Evolutionary conservation across 2,329 filamentous ascomycete genomes (phyloP).

Genomic region (Sclerotinia subarctica): DNA sequence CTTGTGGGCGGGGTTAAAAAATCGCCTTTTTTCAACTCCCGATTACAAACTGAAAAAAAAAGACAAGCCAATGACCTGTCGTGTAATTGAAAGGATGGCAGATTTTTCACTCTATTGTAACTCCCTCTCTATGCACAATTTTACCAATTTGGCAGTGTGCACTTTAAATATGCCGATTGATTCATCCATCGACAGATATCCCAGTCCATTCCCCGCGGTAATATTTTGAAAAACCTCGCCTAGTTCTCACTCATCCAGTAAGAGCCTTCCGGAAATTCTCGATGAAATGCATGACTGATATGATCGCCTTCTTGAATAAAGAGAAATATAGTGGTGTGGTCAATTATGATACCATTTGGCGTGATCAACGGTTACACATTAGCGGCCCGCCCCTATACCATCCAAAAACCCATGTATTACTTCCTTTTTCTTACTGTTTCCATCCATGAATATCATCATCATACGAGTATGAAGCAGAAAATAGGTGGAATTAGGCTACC

Average conservation of each 20-base stretch:
- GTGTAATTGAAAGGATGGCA: conserved; percentile 13
- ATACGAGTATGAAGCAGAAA: background rate
- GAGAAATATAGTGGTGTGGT: background rate
- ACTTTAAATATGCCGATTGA: background rate
- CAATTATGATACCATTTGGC: conserved; percentile 14
- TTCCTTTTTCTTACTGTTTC: background rate
- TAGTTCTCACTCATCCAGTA: background rate
- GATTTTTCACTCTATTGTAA: conserved; percentile 16
- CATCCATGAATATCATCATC: background rate
- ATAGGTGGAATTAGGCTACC: background rate
- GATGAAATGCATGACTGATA: conserved; percentile 8
- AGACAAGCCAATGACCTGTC: conserved; percentile 1
- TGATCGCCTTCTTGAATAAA: background rate
- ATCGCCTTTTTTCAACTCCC: background rate
- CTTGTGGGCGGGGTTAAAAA: conserved; percentile 2
- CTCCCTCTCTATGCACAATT: conserved; percentile 11
- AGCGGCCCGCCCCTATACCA: background rate
- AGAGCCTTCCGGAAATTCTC: background rate
- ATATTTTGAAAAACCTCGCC: background rate
- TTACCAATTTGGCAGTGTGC: conserved; percentile 2
- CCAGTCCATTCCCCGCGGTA: background rate
- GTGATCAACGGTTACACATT: conserved; percentile 15
- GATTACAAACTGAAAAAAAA: background rate
- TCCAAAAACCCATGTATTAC: background rate
- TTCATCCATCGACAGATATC: conserved; percentile 8